A percentile compares a stretch with the other conserved stretches of the same genome.
These are phyloP conservation scores for Pterocarpus santalinus DNA, from an alignment of 306 rosid species.

Conservation along the genomic window DNA sequence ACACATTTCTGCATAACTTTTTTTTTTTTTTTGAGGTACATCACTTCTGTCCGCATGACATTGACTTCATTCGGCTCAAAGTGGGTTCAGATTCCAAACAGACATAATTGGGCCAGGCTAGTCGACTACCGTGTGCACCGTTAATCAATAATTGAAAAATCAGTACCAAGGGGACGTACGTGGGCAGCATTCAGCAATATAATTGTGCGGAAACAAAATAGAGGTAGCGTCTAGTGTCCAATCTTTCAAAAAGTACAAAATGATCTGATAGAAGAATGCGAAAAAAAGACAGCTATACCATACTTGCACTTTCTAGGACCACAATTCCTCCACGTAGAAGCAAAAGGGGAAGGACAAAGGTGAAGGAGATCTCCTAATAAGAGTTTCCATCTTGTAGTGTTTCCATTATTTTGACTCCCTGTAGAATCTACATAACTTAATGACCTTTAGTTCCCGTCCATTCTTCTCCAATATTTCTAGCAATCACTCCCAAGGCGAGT, in stretches of 20 bases:
- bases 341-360: conserved; percentile 7
- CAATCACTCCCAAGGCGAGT: not conserved
- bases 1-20: too few species aligned
- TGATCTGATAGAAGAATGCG: not conserved
- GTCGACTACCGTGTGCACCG: not conserved
- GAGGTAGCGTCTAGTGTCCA: not conserved
- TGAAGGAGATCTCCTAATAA: not conserved
- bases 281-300: not conserved
- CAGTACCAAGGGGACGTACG: not conserved
- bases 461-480: not conserved
- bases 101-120: not conserved
- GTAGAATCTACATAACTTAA: not conserved
- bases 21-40: not conserved
- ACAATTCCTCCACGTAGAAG: conserved; percentile 29
- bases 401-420: conserved; percentile 6
- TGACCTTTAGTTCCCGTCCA: not conserved
- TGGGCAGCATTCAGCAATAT: not conserved
- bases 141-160: not conserved
- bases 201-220: not conserved
- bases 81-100: not conserved
- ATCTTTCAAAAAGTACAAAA: conserved; percentile 12
- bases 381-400: not conserved
- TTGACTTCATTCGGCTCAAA: not conserved
- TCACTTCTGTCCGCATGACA: not conserved
- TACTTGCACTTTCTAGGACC: conserved; percentile 26